phyloP scores from a whole-genome alignment of 768 basidiomycete species.

The Termitomyces sp. region DNA sequence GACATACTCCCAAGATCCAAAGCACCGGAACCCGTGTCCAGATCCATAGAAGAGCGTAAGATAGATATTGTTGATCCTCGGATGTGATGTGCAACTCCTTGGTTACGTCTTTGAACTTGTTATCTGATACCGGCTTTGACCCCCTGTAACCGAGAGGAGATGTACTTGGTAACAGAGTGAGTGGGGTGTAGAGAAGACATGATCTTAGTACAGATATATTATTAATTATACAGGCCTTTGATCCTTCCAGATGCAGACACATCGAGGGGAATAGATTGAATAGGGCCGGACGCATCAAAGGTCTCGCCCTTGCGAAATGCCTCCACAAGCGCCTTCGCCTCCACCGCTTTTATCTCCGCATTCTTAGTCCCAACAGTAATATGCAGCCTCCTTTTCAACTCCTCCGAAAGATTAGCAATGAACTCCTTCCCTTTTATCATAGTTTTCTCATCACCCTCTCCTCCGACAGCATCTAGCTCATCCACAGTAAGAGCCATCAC shows the following conservation, averaged over 20 bases:
- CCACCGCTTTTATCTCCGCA: slow-evolving; percentile 50
- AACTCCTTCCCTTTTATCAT: slow-evolving; percentile 30
- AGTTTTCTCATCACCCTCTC: slow-evolving; percentile 26
- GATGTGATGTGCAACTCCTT: too few species aligned
- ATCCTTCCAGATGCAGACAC: slow-evolving; percentile 15
- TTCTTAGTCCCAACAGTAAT: slow-evolving; percentile 80
- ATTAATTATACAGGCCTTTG: slow-evolving; percentile 12
- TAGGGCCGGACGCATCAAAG: slow-evolving; percentile 9
- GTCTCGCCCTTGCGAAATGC: slow-evolving; percentile 37
- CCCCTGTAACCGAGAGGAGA: too few species aligned
- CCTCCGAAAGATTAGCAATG: slow-evolving; percentile 37
- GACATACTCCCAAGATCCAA: neutral
- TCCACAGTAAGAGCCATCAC: slow-evolving; percentile 81
- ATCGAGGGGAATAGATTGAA: slow-evolving; percentile 10
- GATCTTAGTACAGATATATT: neutral
- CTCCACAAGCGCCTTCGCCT: slow-evolving; percentile 64
- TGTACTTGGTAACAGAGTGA: neutral
- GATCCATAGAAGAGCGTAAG: slow-evolving; percentile 7
- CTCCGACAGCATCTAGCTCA: slow-evolving; percentile 34
- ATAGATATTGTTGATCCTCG: neutral
- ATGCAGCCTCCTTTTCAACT: slow-evolving; percentile 56
- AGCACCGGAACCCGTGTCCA: neutral
- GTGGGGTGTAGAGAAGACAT: too few species aligned
- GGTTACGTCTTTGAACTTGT: neutral
- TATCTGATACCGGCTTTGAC: neutral